Evolutionary conservation across 2,329 filamentous ascomycete species (phyloP), one percentile per base, ranked within the genome.

Genomic region (Gaeumannomyces sp.): DNA sequence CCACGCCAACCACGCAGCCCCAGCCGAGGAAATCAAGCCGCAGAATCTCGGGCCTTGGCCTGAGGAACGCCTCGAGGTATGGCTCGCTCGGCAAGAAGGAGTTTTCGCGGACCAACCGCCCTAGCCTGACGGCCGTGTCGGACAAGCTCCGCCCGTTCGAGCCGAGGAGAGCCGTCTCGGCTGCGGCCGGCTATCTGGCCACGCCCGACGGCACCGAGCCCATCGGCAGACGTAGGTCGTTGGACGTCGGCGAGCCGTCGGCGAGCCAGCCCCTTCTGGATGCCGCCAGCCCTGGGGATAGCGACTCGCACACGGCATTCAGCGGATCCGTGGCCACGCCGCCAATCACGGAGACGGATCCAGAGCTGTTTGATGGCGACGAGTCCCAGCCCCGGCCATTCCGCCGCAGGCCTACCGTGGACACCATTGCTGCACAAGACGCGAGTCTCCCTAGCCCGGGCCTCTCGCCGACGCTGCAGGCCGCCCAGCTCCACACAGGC

Each of bases 381-480:
- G 81, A 83, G 60, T 78, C 80, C 16, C 75, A 84, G 22, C 78
- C 81, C 65, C 77, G 80, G 50, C 78, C 78, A 69, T 77, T 80
- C 63, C 83, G 79, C 25, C 72, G 78, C 33, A 75, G 82, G 35
- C 81, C 84, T 29, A 79, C 78, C 61, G 81, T 93, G 62, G 88
- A 93, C 71, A 89, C 87, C 60, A 83, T 89, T 64, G 86, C 88
- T 65, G 88, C 89, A 56, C 91, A 95, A 74, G 94, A 97, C 79
- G 92, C 92, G 68, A 97, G 92, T 76, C 82, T 99, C 67, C 95
- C 95, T 63, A 99, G 95, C 75, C 95, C 95, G 45, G 93, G 95
- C 72, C 79, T 99, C 65, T 99, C 95, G 31, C 95, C 95, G 4
- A 96, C 94, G 7, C 85, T 96, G 66, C 92, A 91, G 70, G 90